Conservation (phyloP, 192 early-diverging fungal species). For the Blastocladiella britannica region DNA sequence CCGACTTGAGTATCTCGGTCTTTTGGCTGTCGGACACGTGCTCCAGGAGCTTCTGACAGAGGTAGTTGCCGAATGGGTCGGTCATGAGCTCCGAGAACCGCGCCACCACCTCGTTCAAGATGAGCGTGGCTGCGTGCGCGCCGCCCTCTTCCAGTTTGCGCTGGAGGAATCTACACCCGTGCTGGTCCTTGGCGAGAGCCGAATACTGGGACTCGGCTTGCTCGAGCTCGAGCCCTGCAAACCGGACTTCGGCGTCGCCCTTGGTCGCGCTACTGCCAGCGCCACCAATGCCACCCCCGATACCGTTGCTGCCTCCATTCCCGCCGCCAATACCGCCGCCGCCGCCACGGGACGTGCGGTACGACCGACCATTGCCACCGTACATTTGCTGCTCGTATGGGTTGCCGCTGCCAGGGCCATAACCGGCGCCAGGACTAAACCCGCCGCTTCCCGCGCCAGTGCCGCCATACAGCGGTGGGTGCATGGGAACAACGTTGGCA, state of each 20-base stretch:
- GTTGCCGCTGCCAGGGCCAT: too few species aligned
- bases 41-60: slow-evolving; percentile 77
- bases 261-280: too few species aligned
- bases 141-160: slow-evolving; percentile 62
- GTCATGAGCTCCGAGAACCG: slow-evolving; percentile 68
- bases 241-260: slow-evolving; percentile 16
- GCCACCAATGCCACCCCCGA: too few species aligned
- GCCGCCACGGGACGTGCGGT: too few species aligned
- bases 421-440: too few species aligned
- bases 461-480: too few species aligned
- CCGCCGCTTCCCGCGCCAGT: too few species aligned
- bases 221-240: slow-evolving; percentile 38
- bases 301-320: too few species aligned
- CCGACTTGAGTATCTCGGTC: slow-evolving; percentile 45
- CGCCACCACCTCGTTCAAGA: slow-evolving; percentile 52
- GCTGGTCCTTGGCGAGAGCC: slow-evolving; percentile 66
- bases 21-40: slow-evolving; percentile 54
- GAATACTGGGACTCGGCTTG: slow-evolving; percentile 52
- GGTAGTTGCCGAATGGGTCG: slow-evolving; percentile 81
- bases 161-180: slow-evolving; percentile 72
- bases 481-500: too few species aligned
- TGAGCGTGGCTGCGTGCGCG: slow-evolving; percentile 35
- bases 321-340: too few species aligned
- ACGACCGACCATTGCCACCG: too few species aligned
- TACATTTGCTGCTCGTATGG: too few species aligned